A percentile compares a stretch with the other conserved stretches of the same genome.
Conservation (phyloP, 1,284 basidiomycete genomes). For the Irpex rosettiformis region DNA sequence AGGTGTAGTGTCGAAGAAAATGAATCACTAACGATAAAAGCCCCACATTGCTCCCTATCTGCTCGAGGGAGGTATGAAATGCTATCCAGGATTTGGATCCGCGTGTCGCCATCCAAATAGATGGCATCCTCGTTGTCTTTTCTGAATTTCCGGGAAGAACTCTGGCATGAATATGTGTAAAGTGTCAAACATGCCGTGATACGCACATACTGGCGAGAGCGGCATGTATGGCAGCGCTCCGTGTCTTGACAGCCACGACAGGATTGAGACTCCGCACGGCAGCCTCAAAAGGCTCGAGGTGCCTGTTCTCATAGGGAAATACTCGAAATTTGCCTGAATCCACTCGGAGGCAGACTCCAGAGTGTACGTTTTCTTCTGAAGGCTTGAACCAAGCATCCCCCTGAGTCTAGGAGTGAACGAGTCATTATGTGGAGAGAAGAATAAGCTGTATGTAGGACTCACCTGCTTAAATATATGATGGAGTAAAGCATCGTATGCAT, state of each 20-base stretch:
- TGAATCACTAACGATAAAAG: slow-evolving; percentile 62
- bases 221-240: slow-evolving; percentile 78
- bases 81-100: slow-evolving; percentile 65
- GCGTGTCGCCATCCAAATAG: slow-evolving; percentile 52
- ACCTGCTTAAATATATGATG: slow-evolving; percentile 61
- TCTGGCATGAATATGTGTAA: background rate
- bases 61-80: slow-evolving; percentile 63
- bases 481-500: slow-evolving; percentile 67
- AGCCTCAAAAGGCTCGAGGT: slow-evolving; percentile 66
- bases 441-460: slow-evolving; percentile 17
- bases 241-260: slow-evolving; percentile 76
- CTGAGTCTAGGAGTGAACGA: slow-evolving; percentile 44
- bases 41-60: slow-evolving; percentile 82
- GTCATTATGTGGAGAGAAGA: background rate
- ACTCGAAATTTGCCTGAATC: slow-evolving; percentile 58
- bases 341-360: slow-evolving; percentile 68
- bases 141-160: slow-evolving; percentile 31
- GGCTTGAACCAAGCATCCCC: slow-evolving; percentile 76
- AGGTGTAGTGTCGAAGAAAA: background rate
- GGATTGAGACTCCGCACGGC: slow-evolving; percentile 72
- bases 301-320: slow-evolving; percentile 62
- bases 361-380: slow-evolving; percentile 65
- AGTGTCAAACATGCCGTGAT: background rate
- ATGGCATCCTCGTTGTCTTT: slow-evolving; percentile 49
- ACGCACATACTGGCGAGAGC: slow-evolving; percentile 67